These are phyloP conservation scores for Thuidium tamariscinum DNA, from an alignment of 225 moss, liverwort and hornwort species.

Conservation along the genomic window DNA sequence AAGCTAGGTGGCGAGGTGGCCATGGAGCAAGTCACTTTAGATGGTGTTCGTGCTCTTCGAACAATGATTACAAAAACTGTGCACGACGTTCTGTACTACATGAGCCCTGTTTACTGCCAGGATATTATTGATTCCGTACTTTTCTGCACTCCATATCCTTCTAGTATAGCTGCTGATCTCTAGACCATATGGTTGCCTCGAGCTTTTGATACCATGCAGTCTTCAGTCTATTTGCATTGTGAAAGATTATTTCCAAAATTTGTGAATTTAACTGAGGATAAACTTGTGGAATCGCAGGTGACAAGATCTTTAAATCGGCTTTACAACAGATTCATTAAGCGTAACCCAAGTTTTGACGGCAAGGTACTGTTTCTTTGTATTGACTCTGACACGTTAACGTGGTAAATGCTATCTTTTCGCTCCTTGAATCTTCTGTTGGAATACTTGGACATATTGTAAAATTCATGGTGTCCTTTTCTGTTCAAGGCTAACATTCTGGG, in stretches of 20 bases:
- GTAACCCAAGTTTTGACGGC: constrained; percentile 92
- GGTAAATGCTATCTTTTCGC: not conserved
- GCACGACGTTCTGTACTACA: constrained; percentile 97
- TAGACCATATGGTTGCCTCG: not conserved
- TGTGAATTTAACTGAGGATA: not conserved
- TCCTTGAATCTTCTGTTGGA: not conserved
- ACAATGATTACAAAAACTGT: constrained; percentile 98
- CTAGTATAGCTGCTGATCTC: not conserved
- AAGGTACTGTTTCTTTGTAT: constrained; percentile 42
- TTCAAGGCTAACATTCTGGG: not conserved
- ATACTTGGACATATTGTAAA: not conserved
- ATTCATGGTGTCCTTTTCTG: not conserved
- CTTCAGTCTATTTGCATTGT: not conserved
- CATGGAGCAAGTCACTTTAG: constrained; percentile 89
- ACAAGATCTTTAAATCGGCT: constrained; percentile 78
- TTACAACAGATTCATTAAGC: constrained; percentile 78
- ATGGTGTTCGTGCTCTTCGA: constrained; percentile 90
- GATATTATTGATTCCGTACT: constrained; percentile 95
- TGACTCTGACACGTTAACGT: not conserved
- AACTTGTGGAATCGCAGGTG: constrained; percentile 47
- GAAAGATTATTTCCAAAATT: not conserved
- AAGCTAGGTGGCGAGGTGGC: constrained; percentile 87
- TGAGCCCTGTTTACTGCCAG: constrained; percentile 99
- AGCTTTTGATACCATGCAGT: not conserved
- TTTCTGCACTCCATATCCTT: constrained; percentile 1